Evolutionary conservation across 179 eudicot species (phyloP).

Genomic region (Drosera spatulata): DNA sequence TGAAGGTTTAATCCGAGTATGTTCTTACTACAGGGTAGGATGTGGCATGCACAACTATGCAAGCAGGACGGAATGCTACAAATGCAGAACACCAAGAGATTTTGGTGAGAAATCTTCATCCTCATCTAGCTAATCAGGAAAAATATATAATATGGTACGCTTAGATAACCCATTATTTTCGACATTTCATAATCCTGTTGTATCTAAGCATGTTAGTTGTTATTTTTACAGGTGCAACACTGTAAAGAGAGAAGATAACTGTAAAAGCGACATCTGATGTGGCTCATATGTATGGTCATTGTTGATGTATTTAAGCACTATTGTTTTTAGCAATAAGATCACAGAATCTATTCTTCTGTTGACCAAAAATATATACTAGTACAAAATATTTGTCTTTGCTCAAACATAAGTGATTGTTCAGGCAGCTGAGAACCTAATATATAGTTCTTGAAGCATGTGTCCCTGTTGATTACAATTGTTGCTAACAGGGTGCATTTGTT

Average conservation of each 20-base stretch:
- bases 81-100: constrained; percentile 53
- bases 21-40: constrained; percentile 34
- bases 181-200: background rate
- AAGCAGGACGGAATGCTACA: constrained; percentile 58
- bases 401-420: no score
- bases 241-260: background rate
- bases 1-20: background rate
- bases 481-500: no score
- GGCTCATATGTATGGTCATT: background rate
- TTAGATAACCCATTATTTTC: background rate
- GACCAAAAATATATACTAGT: no score
- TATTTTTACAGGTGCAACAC: background rate
- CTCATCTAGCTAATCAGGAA: background rate
- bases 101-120: constrained; percentile 24
- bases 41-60: constrained; percentile 87
- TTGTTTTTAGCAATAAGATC: no score
- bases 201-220: background rate
- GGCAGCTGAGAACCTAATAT: no score
- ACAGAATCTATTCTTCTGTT: no score
- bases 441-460: no score
- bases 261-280: background rate
- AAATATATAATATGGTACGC: background rate
- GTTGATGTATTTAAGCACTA: background rate
- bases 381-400: no score
- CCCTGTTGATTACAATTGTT: no score